These are phyloP conservation scores for Sonneratia caseolaris DNA, from an alignment of 345 rosid genomes.

Conservation along the genomic window DNA sequence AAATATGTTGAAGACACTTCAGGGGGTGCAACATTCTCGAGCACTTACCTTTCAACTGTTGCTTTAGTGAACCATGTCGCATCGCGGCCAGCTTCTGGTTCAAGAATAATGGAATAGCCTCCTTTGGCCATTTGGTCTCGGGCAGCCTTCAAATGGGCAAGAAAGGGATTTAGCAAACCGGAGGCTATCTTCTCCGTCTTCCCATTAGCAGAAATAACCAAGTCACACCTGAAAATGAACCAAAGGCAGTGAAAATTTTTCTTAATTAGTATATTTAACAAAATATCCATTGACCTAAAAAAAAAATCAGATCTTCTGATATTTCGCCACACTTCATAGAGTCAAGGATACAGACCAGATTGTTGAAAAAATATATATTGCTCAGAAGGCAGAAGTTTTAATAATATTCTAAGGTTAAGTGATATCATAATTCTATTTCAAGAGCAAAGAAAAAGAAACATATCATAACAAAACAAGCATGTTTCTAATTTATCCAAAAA, in stretches of 20 bases:
- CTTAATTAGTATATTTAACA: not conserved
- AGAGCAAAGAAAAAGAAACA: not conserved
- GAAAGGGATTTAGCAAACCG: conserved; percentile 83
- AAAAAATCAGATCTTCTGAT: too few relatives aligned
- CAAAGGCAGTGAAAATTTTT: not conserved
- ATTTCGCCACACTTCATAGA: not conserved
- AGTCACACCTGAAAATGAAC: conserved; percentile 57
- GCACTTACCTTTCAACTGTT: conserved; percentile 60
- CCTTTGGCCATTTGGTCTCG: conserved; percentile 78
- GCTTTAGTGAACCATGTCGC: conserved; percentile 84
- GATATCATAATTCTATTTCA: not conserved
- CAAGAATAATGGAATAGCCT: conserved; percentile 80
- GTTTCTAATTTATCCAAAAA: not conserved
- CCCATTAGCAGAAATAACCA: conserved; percentile 70
- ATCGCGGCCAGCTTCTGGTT: conserved; percentile 42
- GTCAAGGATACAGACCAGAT: not conserved
- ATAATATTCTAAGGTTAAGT: not conserved
- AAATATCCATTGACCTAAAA: not conserved
- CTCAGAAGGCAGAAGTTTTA: not conserved
- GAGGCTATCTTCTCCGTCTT: conserved; percentile 80
- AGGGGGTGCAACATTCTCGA: not conserved
- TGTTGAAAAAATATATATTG: not conserved
- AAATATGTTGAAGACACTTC: not conserved
- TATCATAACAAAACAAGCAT: not conserved
- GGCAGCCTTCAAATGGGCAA: conserved; percentile 76